Base-by-base conservation (phyloP, 176 grass and related monocot species). In the Musa beccarii region DNA sequence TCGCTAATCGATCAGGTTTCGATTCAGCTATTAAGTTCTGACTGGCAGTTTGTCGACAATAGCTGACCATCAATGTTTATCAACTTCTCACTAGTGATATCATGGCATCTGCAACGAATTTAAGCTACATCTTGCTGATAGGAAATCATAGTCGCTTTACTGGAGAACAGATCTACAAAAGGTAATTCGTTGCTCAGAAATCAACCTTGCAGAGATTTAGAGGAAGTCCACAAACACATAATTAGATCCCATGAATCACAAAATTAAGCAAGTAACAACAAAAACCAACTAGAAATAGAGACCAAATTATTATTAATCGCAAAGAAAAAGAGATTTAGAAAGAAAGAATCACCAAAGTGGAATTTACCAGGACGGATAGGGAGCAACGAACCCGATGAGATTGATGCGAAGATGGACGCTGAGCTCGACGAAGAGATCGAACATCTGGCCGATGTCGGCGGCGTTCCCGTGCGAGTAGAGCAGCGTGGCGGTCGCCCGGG, bases 381-480 rank as follows among this genome's bases (percentile, higher is more conserved):
- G 2, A 1, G 54, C 6, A 11, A 52, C 65, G 64, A 72, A 96
- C 92, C 92, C 92, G n/a, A 96, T 64, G 59, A 96, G 78, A 80
- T 92, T 96, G 73, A 89, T 89, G 85, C 89, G 78, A 76, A 96
- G 92, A 75, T 92, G 90, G 81, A 92, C 87, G 69, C 85, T 87
- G 66, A 96, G 92, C 79, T 96, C 84, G 19, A 92, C 72, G 83
- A 96, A 92, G 76, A 96, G 89, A 79, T 96, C 89, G 85, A 84
- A 96, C 67, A 96, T 89, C 85, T 96, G 89, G 15, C 89, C 92
- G 11, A 96, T 84, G 80, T 96, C 92, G 25, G 92, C 92, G 34
- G 92, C 92, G 78, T 96, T 96, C 62, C 92, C 92, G 73, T 96
- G 92, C 29, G 92, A 96, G 69, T 92, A 96, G 68, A 96, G 89